Conservation (phyloP, 768 basidiomycete genomes). For the Lactarius pseudohatsudake region DNA sequence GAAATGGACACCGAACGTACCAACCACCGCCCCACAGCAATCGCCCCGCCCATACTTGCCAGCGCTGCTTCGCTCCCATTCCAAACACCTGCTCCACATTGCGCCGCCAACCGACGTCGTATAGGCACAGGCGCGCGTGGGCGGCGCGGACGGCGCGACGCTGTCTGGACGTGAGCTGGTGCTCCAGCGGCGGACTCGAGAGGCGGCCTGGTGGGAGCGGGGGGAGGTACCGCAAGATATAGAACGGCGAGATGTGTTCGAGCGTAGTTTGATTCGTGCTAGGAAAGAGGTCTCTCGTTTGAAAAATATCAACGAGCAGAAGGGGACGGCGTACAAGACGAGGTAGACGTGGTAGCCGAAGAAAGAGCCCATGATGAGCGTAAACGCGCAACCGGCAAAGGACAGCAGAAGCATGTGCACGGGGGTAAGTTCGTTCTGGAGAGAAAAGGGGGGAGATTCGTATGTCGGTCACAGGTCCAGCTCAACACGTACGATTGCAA, state of each 20-base stretch:
- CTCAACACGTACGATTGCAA: conserved; percentile 52
- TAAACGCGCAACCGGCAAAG: conserved; percentile 57
- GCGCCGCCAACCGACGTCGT: conserved; percentile 70
- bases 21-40: conserved; percentile 61
- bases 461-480: neutral
- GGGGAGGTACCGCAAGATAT: conserved; percentile 70
- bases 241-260: conserved; percentile 72
- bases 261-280: conserved; percentile 88
- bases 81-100: conserved; percentile 71
- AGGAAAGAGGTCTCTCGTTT: conserved; percentile 4
- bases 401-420: conserved; percentile 68
- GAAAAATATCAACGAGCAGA: neutral
- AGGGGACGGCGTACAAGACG: conserved; percentile 52
- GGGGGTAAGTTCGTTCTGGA: conserved; percentile 61
- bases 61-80: conserved; percentile 43
- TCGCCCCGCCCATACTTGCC: conserved; percentile 52
- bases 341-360: conserved; percentile 75
- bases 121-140: conserved; percentile 58
- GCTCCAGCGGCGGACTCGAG: conserved; percentile 70
- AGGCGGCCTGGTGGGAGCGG: conserved; percentile 54
- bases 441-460: neutral
- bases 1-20: conserved; percentile 42
- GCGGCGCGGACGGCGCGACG: conserved; percentile 64
- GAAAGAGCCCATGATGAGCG: conserved; percentile 73
- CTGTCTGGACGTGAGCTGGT: conserved; percentile 66